A percentile compares a stretch with the other conserved stretches of the same genome.
Conservation (phyloP, 331 rosid genomes). For the Acacia pycnantha region DNA sequence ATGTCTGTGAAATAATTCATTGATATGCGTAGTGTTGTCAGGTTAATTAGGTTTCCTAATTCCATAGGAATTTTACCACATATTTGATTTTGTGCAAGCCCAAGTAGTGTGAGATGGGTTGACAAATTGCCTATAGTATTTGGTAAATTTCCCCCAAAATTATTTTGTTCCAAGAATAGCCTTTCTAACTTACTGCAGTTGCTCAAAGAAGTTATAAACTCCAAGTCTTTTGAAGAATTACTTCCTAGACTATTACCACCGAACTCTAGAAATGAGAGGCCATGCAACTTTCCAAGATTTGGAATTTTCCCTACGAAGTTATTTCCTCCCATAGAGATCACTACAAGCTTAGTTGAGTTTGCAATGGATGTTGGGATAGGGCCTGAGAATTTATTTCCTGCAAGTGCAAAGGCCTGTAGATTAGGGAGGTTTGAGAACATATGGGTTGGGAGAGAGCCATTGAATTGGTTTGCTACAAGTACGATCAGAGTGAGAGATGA, state of each 20-base stretch:
- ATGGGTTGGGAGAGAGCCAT: slow-evolving; percentile 29
- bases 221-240: not conserved
- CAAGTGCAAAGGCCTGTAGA: not conserved
- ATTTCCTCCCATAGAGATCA: not conserved
- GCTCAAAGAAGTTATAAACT: not conserved
- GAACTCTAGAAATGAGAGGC: not conserved
- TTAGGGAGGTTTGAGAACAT: slow-evolving; percentile 28
- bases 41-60: not conserved
- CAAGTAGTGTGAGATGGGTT: not conserved
- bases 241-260: not conserved
- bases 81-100: not conserved
- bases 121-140: not conserved
- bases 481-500: not conserved
- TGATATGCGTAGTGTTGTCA: accelerated
- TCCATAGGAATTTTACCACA: not conserved
- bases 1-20: not conserved
- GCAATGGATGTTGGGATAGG: not conserved
- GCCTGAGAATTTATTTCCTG: not conserved
- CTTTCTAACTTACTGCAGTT: not conserved
- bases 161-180: accelerated
- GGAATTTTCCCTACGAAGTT: not conserved
- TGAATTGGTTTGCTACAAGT: not conserved
- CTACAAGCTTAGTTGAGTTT: not conserved
- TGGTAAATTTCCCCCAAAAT: not conserved
- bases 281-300: not conserved